Percentiles rank a stretch among this genome's conserved stretches.
Evolutionary conservation across 1,284 basidiomycete genomes (phyloP).

Genomic region (Vanrija sp.): DNA sequence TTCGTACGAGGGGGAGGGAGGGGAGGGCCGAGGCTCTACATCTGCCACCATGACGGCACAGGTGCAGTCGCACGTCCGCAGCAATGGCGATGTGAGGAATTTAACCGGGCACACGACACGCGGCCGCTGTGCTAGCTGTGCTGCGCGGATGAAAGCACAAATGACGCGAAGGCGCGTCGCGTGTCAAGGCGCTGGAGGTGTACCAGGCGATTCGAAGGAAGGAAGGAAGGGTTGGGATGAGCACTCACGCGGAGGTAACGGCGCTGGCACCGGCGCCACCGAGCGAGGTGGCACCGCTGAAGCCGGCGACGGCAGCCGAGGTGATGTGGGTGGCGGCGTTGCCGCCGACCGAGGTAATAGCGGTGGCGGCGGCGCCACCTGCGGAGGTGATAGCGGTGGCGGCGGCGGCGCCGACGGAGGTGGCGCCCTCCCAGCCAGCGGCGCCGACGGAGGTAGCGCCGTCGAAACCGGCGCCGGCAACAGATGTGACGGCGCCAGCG

Average conservation of each 20-base stretch:
- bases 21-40: no score
- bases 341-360: slow-evolving; percentile 6
- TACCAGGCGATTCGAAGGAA: no score
- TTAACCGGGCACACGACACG: no score
- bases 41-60: no score
- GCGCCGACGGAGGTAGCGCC: slow-evolving; percentile 11
- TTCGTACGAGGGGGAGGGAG: not conserved
- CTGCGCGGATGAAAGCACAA: no score
- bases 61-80: no score
- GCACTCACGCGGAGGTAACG: slow-evolving; percentile 5
- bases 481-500: slow-evolving; percentile 6
- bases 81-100: no score
- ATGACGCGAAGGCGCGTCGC: no score
- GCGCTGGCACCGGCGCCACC: slow-evolving; percentile 2
- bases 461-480: slow-evolving; percentile 10
- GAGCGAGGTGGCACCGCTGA: slow-evolving; percentile 5
- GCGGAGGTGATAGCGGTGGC: not conserved
- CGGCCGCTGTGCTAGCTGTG: no score
- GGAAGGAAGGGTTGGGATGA: not conserved
- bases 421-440: not conserved
- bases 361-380: not conserved
- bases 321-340: slow-evolving; percentile 5
- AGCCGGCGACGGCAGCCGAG: slow-evolving; percentile 6
- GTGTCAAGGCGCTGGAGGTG: no score
- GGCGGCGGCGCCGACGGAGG: not conserved